A percentile compares a stretch with the other conserved stretches of the same genome.
Conservation (phyloP, 2,329 filamentous ascomycete species). For the Chalaropsis thielavioides region DNA sequence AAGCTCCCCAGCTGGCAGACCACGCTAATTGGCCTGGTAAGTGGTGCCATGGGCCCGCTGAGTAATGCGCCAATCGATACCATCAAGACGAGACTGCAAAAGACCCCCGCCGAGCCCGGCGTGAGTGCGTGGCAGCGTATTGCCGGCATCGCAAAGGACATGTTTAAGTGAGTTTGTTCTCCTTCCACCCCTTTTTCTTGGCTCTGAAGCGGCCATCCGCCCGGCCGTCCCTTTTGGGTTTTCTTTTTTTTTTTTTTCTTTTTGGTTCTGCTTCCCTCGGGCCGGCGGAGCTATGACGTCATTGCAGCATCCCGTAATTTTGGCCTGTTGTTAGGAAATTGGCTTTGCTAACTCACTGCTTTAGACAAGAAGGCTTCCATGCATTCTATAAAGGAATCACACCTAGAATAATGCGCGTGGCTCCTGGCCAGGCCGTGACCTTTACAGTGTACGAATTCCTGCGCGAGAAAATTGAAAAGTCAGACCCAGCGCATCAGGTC, state of each 20-base stretch:
- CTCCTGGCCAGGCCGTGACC: slow-evolving; percentile 75
- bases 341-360: slow-evolving; percentile 13
- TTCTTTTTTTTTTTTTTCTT: background rate
- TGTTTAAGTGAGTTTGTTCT: slow-evolving; percentile 52
- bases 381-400: slow-evolving; percentile 99
- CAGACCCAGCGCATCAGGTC: slow-evolving; percentile 9
- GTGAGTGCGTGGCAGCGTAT: slow-evolving; percentile 72
- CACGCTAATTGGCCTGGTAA: slow-evolving; percentile 75
- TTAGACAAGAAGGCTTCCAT: slow-evolving; percentile 74
- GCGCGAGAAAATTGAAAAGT: slow-evolving; percentile 54
- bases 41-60: slow-evolving; percentile 86
- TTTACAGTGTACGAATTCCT: slow-evolving; percentile 68
- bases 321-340: background rate
- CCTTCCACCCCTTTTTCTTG: background rate
- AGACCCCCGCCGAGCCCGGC: slow-evolving; percentile 67
- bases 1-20: slow-evolving; percentile 81
- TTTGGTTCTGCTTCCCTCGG: background rate
- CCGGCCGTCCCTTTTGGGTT: background rate
- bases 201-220: background rate
- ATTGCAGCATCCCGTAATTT: background rate
- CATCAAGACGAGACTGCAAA: slow-evolving; percentile 94
- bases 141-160: slow-evolving; percentile 59
- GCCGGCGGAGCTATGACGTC: slow-evolving; percentile 15
- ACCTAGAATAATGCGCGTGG: slow-evolving; percentile 90
- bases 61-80: slow-evolving; percentile 97